Evolutionary conservation across 352 stramenopile genomes (phyloP).

Genomic region (Phytophthora meadii): DNA sequence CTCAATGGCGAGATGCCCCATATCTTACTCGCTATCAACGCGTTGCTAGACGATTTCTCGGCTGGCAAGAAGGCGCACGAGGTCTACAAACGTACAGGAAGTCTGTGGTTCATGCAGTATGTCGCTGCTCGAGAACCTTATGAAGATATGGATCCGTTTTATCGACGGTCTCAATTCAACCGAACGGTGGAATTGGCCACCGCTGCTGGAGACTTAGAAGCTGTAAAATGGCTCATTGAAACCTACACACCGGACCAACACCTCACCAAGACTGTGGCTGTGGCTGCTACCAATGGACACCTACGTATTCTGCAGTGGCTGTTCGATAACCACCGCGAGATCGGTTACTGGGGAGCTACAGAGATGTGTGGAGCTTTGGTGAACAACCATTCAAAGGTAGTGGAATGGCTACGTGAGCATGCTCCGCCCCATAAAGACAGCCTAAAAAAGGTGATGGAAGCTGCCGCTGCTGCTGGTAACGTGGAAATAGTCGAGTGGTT

Average conservation of each 20-base stretch:
- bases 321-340: constrained; percentile 26
- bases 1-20: constrained; percentile 23
- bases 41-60: constrained; percentile 36
- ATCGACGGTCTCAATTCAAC: constrained; percentile 32
- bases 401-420: constrained; percentile 37
- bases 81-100: constrained; percentile 29
- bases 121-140: constrained; percentile 31
- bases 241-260: constrained; percentile 28
- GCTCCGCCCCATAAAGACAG: constrained; percentile 25
- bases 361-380: constrained; percentile 40
- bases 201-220: constrained; percentile 23
- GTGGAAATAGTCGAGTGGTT: constrained; percentile 43
- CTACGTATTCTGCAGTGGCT: constrained; percentile 37
- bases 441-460: constrained; percentile 51
- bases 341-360: constrained; percentile 37
- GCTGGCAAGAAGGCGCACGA: constrained; percentile 19
- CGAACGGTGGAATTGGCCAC: constrained; percentile 23
- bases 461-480: constrained; percentile 35
- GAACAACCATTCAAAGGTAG: constrained; percentile 28
- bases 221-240: constrained; percentile 30
- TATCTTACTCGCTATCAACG: constrained; percentile 27
- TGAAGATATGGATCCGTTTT: constrained; percentile 35
- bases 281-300: constrained; percentile 33
- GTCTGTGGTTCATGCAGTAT: constrained; percentile 37
- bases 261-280: constrained; percentile 30